These are phyloP conservation scores for Aureobasidium sp. DNA, from an alignment of 2,329 filamentous ascomycete species.

Conservation along the genomic window DNA sequence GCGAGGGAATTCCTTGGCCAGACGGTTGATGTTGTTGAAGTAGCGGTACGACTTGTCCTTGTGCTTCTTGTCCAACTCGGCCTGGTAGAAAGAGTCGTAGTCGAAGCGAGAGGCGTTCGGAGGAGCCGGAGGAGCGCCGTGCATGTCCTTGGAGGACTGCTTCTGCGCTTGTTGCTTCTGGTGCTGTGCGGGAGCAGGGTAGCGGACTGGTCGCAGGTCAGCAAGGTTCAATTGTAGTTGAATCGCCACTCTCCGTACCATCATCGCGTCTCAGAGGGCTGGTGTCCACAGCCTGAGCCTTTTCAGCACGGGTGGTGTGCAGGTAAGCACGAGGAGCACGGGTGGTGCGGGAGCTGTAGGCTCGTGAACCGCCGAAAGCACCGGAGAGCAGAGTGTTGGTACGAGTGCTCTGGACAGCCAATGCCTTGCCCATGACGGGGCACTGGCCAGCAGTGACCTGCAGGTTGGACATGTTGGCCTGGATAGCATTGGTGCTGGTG, in stretches of 20 bases:
- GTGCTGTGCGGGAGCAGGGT: background rate
- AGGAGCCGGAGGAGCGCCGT: slow-evolving; percentile 34
- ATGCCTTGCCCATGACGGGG: slow-evolving; percentile 96
- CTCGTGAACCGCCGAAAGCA: slow-evolving; percentile 40
- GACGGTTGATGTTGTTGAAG: slow-evolving; percentile 99
- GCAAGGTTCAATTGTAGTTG: background rate
- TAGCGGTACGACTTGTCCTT: slow-evolving; percentile 99
- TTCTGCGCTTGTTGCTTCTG: background rate
- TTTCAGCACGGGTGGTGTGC: slow-evolving; percentile 70
- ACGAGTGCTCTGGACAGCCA: slow-evolving; percentile 67
- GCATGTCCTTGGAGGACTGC: slow-evolving; percentile 1
- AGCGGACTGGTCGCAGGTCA: slow-evolving; percentile 7
- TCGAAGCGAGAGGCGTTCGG: slow-evolving; percentile 59
- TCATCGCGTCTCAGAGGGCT: slow-evolving; percentile 41
- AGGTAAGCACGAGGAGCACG: slow-evolving; percentile 61
- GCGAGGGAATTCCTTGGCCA: slow-evolving; percentile 90
- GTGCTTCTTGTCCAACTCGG: slow-evolving; percentile 95
- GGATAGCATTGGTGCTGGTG: slow-evolving; percentile 56
- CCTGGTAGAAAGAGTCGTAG: slow-evolving; percentile 81
- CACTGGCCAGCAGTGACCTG: slow-evolving; percentile 90
- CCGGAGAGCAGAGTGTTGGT: slow-evolving; percentile 38
- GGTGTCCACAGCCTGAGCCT: slow-evolving; percentile 67
- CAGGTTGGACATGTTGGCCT: slow-evolving; percentile 85
- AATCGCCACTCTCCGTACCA: slow-evolving; percentile 29
- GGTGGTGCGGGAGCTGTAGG: slow-evolving; percentile 42